phyloP scores from a whole-genome alignment of 1,284 basidiomycete species.

The Cryptococcus maquisensis region DNA sequence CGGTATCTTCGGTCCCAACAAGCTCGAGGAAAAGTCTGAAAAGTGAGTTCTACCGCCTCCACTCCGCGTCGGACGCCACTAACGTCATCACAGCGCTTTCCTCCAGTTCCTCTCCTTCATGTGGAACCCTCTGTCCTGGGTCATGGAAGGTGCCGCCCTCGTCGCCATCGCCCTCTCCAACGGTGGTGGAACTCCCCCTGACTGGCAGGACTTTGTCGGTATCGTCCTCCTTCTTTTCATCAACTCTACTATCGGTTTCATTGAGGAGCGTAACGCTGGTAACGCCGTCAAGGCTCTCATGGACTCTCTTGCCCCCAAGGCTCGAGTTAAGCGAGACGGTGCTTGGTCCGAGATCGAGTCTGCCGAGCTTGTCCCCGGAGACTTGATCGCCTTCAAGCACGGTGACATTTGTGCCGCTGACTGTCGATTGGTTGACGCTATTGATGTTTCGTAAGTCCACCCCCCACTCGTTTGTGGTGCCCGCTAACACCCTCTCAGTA shows the following conservation, averaged over 20 bases:
- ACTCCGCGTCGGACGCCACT: slow-evolving; percentile 3
- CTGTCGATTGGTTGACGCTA: slow-evolving; percentile 87
- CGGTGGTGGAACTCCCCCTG: slow-evolving; percentile 74
- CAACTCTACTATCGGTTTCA: slow-evolving; percentile 97
- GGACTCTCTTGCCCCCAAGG: slow-evolving; percentile 98
- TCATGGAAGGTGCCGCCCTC: slow-evolving; percentile 96
- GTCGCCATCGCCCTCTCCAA: slow-evolving; percentile 96
- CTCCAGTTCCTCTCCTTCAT: slow-evolving; percentile 88
- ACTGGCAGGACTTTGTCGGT: slow-evolving; percentile 97
- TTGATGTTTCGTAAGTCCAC: slow-evolving; percentile 71
- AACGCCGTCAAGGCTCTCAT: slow-evolving; percentile 99
- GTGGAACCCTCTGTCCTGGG: slow-evolving; percentile 99
- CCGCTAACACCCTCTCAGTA: slow-evolving; percentile 41
- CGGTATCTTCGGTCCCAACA: slow-evolving; percentile 95
- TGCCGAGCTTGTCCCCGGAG: slow-evolving; percentile 81
- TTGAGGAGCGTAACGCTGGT: slow-evolving; percentile 94
- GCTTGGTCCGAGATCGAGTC: slow-evolving; percentile 85
- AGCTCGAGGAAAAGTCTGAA: slow-evolving; percentile 83
- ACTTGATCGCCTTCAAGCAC: slow-evolving; percentile 94
- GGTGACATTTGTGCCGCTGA: slow-evolving; percentile 95
- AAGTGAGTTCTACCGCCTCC: slow-evolving; percentile 51
- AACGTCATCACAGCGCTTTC: slow-evolving; percentile 33
- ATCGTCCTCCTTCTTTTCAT: slow-evolving; percentile 86
- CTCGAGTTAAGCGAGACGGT: slow-evolving; percentile 80
- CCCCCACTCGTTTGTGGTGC: neutral